Evolutionary conservation across 73 alveolate genomes (phyloP), one percentile per base, ranked within the genome.

Genomic region (Tetrahymena borealis): DNA sequence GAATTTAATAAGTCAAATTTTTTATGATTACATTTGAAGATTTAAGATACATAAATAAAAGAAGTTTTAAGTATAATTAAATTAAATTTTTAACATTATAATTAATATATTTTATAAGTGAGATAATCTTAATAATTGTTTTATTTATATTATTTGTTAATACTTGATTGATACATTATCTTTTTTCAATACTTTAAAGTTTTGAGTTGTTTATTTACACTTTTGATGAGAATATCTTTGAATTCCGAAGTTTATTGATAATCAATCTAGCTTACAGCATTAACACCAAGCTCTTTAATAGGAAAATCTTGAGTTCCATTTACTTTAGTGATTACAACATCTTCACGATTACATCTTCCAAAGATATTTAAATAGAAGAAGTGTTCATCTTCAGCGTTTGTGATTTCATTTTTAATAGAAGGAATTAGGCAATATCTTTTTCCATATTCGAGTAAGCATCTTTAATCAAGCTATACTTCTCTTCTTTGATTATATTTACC

Each of bases 401-500:
- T 60, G 32, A 60, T 60, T 60, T 60, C 38, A 60, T 60, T 60
- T 9, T 60, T 60, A 24, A n/a, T 60, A 18, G 38, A 20, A n/a
- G 85, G 85, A 24, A 60, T n/a, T 60, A 60, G 3, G 16, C 85
- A 18, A n/a, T 60, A 60, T 60, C 10, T 60, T 60, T 60, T 60
- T 60, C 85, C 85, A 60, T 60, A 60, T 60, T 60, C 85, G 28
- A 60, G 85, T 6, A 60, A 18, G 35, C 85, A 60, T 60, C 85
- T 60, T 60, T 18, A 60, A 35, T 78, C 97, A 32, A 60, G 85
- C 85, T 60, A 60, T 15, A 93, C 90, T 28, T 93, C 97, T 90
- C 97, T 94, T 91, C 97, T 94, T 32, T 93, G 90, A 91, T 94
- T 95, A 38, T 90, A 78, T 39, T 95, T 95, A 36, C 95, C 95